Base-by-base conservation (phyloP, 345 rosid genomes). In the Rhodamnia argentea region DNA sequence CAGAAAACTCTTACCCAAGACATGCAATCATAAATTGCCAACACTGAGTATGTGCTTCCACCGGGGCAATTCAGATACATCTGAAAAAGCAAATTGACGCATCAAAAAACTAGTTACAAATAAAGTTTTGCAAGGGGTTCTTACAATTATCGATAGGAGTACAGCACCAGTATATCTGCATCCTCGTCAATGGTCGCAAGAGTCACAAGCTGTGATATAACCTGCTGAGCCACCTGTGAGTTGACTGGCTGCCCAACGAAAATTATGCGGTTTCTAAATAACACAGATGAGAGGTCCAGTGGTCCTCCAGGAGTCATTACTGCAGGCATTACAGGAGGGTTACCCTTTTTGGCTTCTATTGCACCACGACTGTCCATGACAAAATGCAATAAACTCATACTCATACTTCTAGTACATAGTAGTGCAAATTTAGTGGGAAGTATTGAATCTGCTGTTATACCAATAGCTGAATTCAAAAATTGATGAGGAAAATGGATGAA, bases 1-100 rank as follows among this genome's bases (percentile, higher is more conserved):
- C 22, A 52, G 16, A 40, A 86, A 53, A 87, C 32, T 64, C 85
- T 83, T 83, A 96, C 99, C 98, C 96, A 96, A 60, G 96, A 96
- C 96, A 96, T 96, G 93, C 99, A 94, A 88, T 97, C 99, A 90
- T 97, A 97, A 81, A 96, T 94, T 82, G 96, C 99, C 91, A 97
- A 83, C 85, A 96, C 95, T 6, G 98, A 93, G 91, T 95, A 95
- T 10, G 94, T 92, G 89, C 97, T 97, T 84, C 99, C 99, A 82
- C 99, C 99, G 2, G 99, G 99, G 86, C 98, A 93, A 90, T 97
- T 97, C 89, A 96, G 85, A 88, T 96, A 97, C 75, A 97, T 78
- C 99, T 95, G 93, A 82, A 83, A 84, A 74, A 82, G 44, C 47
- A 70, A 70, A 70, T 37, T 6, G 23, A 70, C 24, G 4, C 78